phyloP scores from a whole-genome alignment of 1,284 basidiomycete genomes.

The Rugosomyces carneus region DNA sequence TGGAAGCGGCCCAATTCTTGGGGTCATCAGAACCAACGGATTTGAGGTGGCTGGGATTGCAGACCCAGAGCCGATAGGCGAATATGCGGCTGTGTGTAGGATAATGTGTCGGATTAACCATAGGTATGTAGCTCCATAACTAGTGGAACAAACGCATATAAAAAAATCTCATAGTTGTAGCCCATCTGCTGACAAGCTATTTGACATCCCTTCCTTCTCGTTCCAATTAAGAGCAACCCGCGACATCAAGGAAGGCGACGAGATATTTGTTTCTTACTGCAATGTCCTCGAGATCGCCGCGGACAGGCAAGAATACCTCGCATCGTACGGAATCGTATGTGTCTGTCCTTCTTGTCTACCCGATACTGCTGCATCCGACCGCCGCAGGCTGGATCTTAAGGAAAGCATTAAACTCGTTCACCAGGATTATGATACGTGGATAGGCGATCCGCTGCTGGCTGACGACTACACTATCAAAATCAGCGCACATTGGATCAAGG shows the following conservation, averaged over 20 bases:
- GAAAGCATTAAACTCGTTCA: conserved; percentile 14
- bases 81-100: conserved; percentile 19
- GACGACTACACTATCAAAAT: conserved; percentile 16
- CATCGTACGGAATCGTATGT: conserved; percentile 17
- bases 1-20: conserved; percentile 18
- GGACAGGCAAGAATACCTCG: conserved; percentile 17
- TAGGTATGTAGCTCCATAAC: conserved; percentile 17
- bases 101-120: conserved; percentile 24
- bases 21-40: conserved; percentile 21
- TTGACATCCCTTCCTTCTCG: conserved; percentile 20
- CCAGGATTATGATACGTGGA: conserved; percentile 13
- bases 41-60: conserved; percentile 15
- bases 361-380: conserved; percentile 14
- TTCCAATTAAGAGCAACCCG: conserved; percentile 20
- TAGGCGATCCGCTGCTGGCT: conserved; percentile 13
- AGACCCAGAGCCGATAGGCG: conserved; percentile 6
- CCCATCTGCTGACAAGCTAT: conserved; percentile 19
- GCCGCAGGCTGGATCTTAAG: conserved; percentile 11
- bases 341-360: conserved; percentile 14
- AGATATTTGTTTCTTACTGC: conserved; percentile 21
- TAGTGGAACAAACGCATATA: neutral
- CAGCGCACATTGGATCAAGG: conserved; percentile 15
- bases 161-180: conserved; percentile 16
- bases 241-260: conserved; percentile 20
- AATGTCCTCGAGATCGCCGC: conserved; percentile 12